Evolutionary conservation across 164 flowering plant genomes (phyloP).

Genomic region (Macadamia integrifolia): DNA sequence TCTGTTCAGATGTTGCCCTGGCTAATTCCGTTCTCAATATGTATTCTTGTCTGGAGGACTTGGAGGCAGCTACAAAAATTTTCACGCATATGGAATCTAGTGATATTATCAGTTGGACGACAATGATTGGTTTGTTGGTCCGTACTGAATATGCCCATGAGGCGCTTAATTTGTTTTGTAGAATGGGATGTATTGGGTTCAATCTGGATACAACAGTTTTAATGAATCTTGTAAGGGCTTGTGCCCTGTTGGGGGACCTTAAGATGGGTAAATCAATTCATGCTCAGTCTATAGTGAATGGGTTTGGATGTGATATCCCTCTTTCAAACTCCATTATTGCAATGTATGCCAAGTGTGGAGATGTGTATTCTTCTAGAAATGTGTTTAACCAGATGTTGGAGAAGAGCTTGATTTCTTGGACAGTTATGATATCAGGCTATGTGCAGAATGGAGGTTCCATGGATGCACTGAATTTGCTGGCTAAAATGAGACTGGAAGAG

Average conservation of each 20-base stretch:
- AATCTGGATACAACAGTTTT: slow-evolving; percentile 19
- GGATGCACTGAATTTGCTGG: slow-evolving; percentile 25
- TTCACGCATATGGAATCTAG: slow-evolving; percentile 26
- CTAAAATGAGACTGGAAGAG: slow-evolving; percentile 9
- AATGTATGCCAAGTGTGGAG: slow-evolving; percentile 36
- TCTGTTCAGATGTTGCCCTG: slow-evolving; percentile 17
- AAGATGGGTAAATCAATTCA: slow-evolving; percentile 30
- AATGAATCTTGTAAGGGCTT: slow-evolving; percentile 26
- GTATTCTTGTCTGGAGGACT: slow-evolving; percentile 30
- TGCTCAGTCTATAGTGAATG: slow-evolving; percentile 21
- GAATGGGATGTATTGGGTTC: slow-evolving; percentile 21
- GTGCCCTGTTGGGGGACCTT: slow-evolving; percentile 31
- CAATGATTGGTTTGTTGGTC: slow-evolving; percentile 30
- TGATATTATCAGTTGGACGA: slow-evolving; percentile 39
- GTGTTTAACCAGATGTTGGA: slow-evolving; percentile 17
- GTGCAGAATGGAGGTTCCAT: slow-evolving; percentile 23
- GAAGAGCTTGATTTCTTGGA: slow-evolving; percentile 33
- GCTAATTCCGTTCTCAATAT: slow-evolving; percentile 31
- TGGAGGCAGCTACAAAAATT: slow-evolving; percentile 17
- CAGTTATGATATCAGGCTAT: slow-evolving; percentile 9
- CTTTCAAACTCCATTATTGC: slow-evolving; percentile 26
- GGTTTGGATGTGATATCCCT: slow-evolving; percentile 17
- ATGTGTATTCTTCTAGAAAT: slow-evolving; percentile 24
- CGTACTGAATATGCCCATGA: slow-evolving; percentile 16
- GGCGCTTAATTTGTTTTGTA: slow-evolving; percentile 22